Percentiles rank a stretch among this genome's conserved stretches.
Evolutionary conservation across 75 land plant species (phyloP).

Genomic region (Azolla pinnata): DNA sequence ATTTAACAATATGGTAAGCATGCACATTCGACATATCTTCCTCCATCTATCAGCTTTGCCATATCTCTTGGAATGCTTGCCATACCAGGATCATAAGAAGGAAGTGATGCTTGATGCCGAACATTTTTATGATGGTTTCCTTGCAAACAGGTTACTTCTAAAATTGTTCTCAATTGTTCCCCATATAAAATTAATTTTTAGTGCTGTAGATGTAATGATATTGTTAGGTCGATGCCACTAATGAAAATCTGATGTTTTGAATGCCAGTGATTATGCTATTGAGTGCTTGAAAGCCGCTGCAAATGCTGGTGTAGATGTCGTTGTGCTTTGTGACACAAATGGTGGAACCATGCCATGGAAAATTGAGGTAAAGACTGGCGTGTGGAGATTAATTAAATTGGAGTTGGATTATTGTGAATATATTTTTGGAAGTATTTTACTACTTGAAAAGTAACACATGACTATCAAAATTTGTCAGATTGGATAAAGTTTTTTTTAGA

Average conservation of each 20-base stretch:
- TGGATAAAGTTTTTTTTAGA: no score
- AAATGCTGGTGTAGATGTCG: conserved; percentile 20
- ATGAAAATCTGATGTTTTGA: no score
- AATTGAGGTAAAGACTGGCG: conserved; percentile 17
- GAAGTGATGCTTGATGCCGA: conserved; percentile 20
- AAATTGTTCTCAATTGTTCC: neutral
- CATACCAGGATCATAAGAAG: conserved; percentile 7
- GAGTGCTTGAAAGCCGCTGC: conserved; percentile 13
- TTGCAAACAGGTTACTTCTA: conserved; percentile 7
- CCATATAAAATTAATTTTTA: neutral
- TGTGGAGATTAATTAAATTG: neutral
- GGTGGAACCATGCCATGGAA: conserved; percentile 22
- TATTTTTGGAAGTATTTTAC: no score
- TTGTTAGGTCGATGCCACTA: no score
- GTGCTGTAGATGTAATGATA: no score
- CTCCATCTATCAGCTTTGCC: no score
- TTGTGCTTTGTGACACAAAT: conserved; percentile 21
- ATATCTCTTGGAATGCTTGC: no score
- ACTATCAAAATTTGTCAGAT: no score
- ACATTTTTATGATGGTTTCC: conserved; percentile 17
- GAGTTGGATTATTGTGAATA: neutral
- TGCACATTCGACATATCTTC: no score
- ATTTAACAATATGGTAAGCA: no score
- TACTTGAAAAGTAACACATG: no score
- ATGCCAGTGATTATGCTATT: conserved; percentile 12